Conservation (phyloP, 441 rosid species). For the Adansonia rubrostipa region DNA sequence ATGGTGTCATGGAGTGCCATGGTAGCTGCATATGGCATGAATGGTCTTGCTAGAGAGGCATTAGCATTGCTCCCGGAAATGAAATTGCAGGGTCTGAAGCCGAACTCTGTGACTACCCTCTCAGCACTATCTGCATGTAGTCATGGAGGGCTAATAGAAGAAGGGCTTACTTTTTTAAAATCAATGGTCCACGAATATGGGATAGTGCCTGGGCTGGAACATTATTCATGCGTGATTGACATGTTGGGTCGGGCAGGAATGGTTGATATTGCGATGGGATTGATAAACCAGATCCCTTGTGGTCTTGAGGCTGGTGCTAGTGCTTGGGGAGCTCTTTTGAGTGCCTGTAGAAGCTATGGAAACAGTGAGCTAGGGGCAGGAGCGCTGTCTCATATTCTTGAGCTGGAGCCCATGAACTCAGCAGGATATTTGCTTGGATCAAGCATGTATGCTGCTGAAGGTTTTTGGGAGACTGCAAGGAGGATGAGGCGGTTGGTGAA, state of each 20-base stretch:
- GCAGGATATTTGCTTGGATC: conserved; percentile 61
- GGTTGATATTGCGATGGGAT: conserved; percentile 44
- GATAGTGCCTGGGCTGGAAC: conserved; percentile 42
- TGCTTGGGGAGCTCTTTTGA: conserved; percentile 64
- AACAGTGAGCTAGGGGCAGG: conserved; percentile 38
- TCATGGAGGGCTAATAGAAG: conserved; percentile 52
- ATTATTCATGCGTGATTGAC: conserved; percentile 59
- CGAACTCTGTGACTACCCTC: conserved; percentile 53
- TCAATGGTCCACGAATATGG: conserved; percentile 46
- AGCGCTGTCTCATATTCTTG: conserved; percentile 44
- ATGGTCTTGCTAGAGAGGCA: conserved; percentile 56
- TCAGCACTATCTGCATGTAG: conserved; percentile 65
- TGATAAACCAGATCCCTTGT: conserved; percentile 48
- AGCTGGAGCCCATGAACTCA: conserved; percentile 50
- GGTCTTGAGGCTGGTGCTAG: conserved; percentile 43
- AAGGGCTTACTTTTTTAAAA: conserved; percentile 51
- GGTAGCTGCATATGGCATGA: conserved; percentile 57
- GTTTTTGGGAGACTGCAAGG: conserved; percentile 47
- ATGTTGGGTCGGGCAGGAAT: conserved; percentile 66
- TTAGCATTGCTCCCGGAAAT: conserved; percentile 45
- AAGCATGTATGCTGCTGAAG: conserved; percentile 46
- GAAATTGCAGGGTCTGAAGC: conserved; percentile 45
- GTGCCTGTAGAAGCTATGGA: conserved; percentile 49
- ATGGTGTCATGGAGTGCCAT: conserved; percentile 59
- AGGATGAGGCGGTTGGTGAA: conserved; percentile 50